phyloP scores from a whole-genome alignment of 306 rosid genomes.

The Acacia melanoxylon region DNA sequence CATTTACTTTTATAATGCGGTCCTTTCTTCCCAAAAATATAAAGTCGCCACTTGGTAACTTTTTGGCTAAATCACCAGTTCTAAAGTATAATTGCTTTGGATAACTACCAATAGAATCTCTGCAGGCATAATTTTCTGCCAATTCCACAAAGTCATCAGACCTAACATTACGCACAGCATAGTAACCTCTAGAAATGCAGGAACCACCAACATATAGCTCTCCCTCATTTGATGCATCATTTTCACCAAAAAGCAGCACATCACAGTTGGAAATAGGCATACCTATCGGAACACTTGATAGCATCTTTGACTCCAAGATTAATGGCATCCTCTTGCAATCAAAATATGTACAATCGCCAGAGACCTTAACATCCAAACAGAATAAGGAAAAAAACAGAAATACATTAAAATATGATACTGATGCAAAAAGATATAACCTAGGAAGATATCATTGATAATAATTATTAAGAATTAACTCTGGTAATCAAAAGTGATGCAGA shows the following conservation, averaged over 20 bases:
- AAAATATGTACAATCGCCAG: slow-evolving; percentile 96
- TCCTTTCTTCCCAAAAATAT: slow-evolving; percentile 88
- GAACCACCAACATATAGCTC: slow-evolving; percentile 80
- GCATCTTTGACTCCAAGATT: slow-evolving; percentile 59
- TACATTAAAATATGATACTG: slow-evolving; percentile 20
- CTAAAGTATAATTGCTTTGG: slow-evolving; percentile 46
- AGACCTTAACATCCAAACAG: slow-evolving; percentile 53
- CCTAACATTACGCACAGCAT: slow-evolving; percentile 40
- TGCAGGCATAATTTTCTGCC: slow-evolving; percentile 36
- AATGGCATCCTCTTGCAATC: slow-evolving; percentile 87
- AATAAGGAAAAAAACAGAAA: not conserved
- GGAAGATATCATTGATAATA: not conserved
- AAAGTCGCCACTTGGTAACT: slow-evolving; percentile 71
- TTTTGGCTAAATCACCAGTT: slow-evolving; percentile 79
- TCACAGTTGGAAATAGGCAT: slow-evolving; percentile 75
- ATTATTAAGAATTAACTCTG: not conserved
- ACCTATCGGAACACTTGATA: slow-evolving; percentile 85
- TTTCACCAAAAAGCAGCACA: slow-evolving; percentile 58
- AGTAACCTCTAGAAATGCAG: slow-evolving; percentile 74
- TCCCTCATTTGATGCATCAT: slow-evolving; percentile 57
- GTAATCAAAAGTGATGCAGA: not conserved
- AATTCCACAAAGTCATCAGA: slow-evolving; percentile 44
- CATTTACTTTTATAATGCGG: slow-evolving; percentile 72
- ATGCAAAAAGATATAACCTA: slow-evolving; percentile 2
- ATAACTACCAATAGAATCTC: slow-evolving; percentile 34